Evolutionary conservation across 202 grass and related monocot genomes (phyloP).

Genomic region (Sporobolus alterniflorus): DNA sequence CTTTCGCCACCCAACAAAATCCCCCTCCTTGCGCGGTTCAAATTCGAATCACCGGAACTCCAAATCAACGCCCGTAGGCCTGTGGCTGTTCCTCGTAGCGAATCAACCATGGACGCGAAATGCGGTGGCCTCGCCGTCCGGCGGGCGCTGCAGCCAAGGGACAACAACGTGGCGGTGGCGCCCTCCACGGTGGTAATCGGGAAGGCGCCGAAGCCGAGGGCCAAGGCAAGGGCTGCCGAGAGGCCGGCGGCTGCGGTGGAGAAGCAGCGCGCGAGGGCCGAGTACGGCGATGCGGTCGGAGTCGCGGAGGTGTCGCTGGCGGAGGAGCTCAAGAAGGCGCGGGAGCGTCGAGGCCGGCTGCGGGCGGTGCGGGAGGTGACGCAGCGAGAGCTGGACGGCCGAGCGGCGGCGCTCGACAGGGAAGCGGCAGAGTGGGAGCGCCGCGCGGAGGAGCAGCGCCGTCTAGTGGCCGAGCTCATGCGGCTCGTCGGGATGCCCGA

Average conservation of each 20-base stretch:
- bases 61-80: neutral
- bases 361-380: constrained; percentile 53
- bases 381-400: constrained; percentile 25
- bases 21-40: constrained; percentile 8
- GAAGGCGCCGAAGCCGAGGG: constrained; percentile 17
- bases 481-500: constrained; percentile 57
- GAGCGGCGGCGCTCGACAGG: constrained; percentile 37
- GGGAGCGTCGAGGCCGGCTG: constrained; percentile 56
- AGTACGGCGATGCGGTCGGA: neutral
- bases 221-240: neutral
- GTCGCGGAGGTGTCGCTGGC: constrained; percentile 61
- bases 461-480: constrained; percentile 56
- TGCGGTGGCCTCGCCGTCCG: constrained; percentile 18
- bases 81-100: neutral
- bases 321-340: constrained; percentile 69
- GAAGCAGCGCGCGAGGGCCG: neutral
- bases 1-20: neutral
- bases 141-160: constrained; percentile 46
- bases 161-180: constrained; percentile 35
- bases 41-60: constrained; percentile 46
- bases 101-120: constrained; percentile 31
- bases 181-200: constrained; percentile 1
- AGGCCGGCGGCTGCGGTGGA: neutral
- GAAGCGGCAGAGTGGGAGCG: constrained; percentile 57
- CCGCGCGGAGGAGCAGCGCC: constrained; percentile 49